phyloP scores from a whole-genome alignment of 352 stramenopile species.

The Phytophthora vignae region DNA sequence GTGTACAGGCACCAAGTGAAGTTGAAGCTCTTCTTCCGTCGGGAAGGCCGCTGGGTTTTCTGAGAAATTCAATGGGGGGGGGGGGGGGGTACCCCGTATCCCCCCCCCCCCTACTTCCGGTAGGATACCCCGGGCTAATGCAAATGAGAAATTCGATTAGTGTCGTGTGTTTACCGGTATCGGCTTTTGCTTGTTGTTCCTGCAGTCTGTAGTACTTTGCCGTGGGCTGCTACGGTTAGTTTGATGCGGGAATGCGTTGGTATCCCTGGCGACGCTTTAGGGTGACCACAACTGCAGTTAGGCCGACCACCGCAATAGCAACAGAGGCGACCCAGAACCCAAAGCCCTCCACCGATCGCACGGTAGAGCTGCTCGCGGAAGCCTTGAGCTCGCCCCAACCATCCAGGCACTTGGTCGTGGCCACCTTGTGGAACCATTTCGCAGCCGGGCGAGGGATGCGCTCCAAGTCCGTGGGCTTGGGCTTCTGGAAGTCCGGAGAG shows the following conservation, averaged over 20 bases:
- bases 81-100: too few relatives aligned
- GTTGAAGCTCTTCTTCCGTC: too few relatives aligned
- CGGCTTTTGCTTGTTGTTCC: too few relatives aligned
- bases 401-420: slow-evolving; percentile 20
- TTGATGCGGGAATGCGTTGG: slow-evolving; percentile 11
- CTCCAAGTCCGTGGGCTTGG: slow-evolving; percentile 22
- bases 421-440: slow-evolving; percentile 36
- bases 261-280: slow-evolving; percentile 26
- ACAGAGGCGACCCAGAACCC: slow-evolving; percentile 15
- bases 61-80: too few relatives aligned
- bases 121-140: too few relatives aligned
- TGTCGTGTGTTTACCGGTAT: too few relatives aligned
- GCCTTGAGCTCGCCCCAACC: slow-evolving; percentile 14
- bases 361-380: neutral
- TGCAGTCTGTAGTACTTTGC: too few relatives aligned
- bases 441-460: slow-evolving; percentile 49
- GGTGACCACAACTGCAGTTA: slow-evolving; percentile 19
- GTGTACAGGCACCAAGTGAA: neutral
- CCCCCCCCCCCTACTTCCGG: too few relatives aligned
- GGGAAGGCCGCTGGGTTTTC: too few relatives aligned
- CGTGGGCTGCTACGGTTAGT: neutral
- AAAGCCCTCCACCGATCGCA: slow-evolving; percentile 15
- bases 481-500: slow-evolving; percentile 5
- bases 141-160: too few relatives aligned
- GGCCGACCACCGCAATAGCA: slow-evolving; percentile 6